Evolutionary conservation across 352 stramenopile genomes (phyloP).

Genomic region (Phytophthora multivora): DNA sequence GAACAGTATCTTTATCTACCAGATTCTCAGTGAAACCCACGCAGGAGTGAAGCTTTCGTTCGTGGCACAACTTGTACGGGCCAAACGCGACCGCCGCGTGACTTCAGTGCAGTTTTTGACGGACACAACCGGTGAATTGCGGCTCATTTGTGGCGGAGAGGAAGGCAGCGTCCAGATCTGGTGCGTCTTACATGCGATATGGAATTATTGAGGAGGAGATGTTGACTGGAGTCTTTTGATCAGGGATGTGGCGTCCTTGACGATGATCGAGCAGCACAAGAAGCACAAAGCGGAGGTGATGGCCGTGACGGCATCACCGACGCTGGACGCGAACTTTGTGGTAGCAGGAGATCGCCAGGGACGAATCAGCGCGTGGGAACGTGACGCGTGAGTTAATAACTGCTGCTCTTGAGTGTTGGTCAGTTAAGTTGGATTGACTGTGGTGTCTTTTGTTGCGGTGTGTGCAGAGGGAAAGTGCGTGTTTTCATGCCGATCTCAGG

Average conservation of each 20-base stretch:
- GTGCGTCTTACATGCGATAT: slow-evolving; percentile 24
- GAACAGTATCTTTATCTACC: slow-evolving; percentile 62
- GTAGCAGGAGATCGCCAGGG: slow-evolving; percentile 70
- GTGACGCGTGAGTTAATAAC: slow-evolving; percentile 46
- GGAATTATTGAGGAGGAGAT: neutral
- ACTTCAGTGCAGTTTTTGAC: slow-evolving; percentile 58
- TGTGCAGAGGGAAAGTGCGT: slow-evolving; percentile 41
- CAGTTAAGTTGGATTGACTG: neutral
- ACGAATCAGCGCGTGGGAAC: slow-evolving; percentile 58
- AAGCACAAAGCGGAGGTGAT: slow-evolving; percentile 69
- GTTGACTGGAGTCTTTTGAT: neutral
- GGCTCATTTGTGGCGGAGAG: slow-evolving; percentile 62
- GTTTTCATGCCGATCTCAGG: slow-evolving; percentile 54
- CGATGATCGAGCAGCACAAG: slow-evolving; percentile 64
- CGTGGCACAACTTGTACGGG: slow-evolving; percentile 53
- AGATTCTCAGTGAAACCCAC: slow-evolving; percentile 32
- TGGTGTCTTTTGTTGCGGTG: slow-evolving; percentile 1
- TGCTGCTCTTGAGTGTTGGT: neutral
- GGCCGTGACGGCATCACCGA: slow-evolving; percentile 39
- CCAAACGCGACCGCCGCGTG: slow-evolving; percentile 65
- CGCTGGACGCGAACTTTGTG: slow-evolving; percentile 48
- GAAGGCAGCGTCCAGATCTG: slow-evolving; percentile 79
- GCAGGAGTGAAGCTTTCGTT: slow-evolving; percentile 36
- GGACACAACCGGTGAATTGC: slow-evolving; percentile 35
- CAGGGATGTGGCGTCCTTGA: slow-evolving; percentile 56